phyloP scores from a whole-genome alignment of 768 basidiomycete species.

The Mycena amicta region DNA sequence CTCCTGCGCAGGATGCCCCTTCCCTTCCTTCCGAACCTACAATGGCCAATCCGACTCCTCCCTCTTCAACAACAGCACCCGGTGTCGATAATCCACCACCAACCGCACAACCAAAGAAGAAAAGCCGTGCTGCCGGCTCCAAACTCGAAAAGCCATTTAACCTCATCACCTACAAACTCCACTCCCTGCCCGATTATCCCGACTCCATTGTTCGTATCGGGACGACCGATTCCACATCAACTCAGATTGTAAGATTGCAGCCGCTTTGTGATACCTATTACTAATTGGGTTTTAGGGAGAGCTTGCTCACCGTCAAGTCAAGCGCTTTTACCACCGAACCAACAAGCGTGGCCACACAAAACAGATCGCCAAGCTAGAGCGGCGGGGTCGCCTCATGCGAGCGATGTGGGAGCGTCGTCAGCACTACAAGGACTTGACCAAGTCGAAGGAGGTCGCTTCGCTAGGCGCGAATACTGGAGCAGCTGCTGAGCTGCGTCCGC shows the following conservation, averaged over 20 bases:
- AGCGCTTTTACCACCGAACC: slow-evolving; percentile 29
- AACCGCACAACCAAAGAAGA: background rate
- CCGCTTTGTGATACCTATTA: slow-evolving; percentile 6
- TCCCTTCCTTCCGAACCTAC: background rate
- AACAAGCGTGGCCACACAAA: slow-evolving; percentile 22
- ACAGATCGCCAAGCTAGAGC: slow-evolving; percentile 23
- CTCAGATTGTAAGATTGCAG: slow-evolving; percentile 35
- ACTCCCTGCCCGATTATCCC: slow-evolving; percentile 38
- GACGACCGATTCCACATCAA: slow-evolving; percentile 38
- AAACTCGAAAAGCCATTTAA: slow-evolving; percentile 26
- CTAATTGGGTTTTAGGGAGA: slow-evolving; percentile 30
- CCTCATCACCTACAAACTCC: slow-evolving; percentile 37
- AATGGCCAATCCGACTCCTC: background rate
- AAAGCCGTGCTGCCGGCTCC: background rate
- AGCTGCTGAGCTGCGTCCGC: background rate
- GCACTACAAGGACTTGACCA: background rate
- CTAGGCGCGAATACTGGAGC: background rate
- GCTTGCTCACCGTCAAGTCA: slow-evolving; percentile 33
- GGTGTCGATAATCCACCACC: background rate
- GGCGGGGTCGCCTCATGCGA: background rate
- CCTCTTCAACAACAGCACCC: background rate
- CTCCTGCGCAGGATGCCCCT: background rate
- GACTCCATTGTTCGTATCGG: slow-evolving; percentile 30
- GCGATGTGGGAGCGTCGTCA: background rate
- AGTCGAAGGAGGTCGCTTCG: background rate